Evolutionary conservation across 768 basidiomycete genomes (phyloP).

Genomic region (Panaeolus papilionaceus): DNA sequence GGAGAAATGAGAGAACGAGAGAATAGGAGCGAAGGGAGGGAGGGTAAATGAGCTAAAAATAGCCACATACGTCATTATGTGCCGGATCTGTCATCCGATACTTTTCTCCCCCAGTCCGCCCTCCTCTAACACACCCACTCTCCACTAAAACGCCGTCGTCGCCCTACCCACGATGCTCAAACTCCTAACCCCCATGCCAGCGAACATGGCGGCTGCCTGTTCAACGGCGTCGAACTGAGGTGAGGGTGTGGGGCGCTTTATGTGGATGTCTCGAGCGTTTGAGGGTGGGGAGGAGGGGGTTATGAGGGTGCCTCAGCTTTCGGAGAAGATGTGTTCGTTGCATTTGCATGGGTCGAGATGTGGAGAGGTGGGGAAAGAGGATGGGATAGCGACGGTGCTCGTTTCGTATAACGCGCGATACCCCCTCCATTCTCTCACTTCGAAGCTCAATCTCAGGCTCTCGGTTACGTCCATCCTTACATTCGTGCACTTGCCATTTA

Average conservation of each 20-base stretch:
- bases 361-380: no score
- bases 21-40: no score
- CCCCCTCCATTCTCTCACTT: constrained; percentile 23
- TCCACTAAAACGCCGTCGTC: constrained; percentile 37
- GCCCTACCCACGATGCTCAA: constrained; percentile 47
- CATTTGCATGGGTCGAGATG: neutral
- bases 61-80: no score
- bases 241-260: constrained; percentile 55
- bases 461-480: constrained; percentile 18
- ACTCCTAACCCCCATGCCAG: constrained; percentile 43
- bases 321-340: constrained; percentile 24
- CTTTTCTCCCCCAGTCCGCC: no score
- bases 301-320: constrained; percentile 33
- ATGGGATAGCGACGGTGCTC: neutral
- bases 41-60: no score
- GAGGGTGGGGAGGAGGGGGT: constrained; percentile 20
- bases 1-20: no score
- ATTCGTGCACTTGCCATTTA: constrained; percentile 25
- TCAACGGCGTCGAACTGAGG: no score
- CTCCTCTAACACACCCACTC: no score
- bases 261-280: constrained; percentile 40
- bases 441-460: constrained; percentile 26
- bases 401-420: constrained; percentile 32
- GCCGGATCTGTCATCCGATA: no score
- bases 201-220: constrained; percentile 49